Percentiles rank a stretch among this genome's conserved stretches.
Evolutionary conservation across 257 asterid genomes (phyloP).

Genomic region (Marsdenia floribunda): DNA sequence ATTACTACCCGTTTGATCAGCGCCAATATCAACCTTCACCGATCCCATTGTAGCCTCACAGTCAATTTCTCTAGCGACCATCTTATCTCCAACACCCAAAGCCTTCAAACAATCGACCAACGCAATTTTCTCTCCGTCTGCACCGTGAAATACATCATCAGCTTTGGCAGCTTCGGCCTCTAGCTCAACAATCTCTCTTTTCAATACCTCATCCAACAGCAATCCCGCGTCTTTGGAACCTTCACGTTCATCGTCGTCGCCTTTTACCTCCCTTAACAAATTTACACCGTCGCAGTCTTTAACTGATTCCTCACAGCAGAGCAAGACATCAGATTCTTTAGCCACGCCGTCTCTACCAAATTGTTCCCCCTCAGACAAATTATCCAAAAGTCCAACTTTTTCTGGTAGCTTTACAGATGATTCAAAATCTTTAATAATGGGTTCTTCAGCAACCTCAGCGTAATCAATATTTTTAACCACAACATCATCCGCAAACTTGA

Average conservation of each 20-base stretch:
- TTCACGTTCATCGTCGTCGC: conserved; percentile 11
- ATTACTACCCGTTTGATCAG: background rate
- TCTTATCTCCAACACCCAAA: conserved; percentile 14
- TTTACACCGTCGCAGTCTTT: conserved; percentile 7
- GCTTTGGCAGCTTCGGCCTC: conserved; percentile 11
- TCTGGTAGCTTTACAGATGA: conserved; percentile 13
- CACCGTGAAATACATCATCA: conserved; percentile 11
- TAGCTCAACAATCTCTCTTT: conserved; percentile 12
- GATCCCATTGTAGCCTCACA: background rate
- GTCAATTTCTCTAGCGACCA: background rate
- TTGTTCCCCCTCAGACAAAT: conserved; percentile 17
- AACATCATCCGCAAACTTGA: conserved; percentile 47
- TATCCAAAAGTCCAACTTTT: conserved; percentile 22
- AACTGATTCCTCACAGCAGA: conserved; percentile 9
- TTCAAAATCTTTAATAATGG: background rate
- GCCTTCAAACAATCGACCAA: conserved; percentile 8
- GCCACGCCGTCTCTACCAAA: conserved; percentile 15
- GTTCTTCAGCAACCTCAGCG: conserved; percentile 21
- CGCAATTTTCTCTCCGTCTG: conserved; percentile 8
- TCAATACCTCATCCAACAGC: conserved; percentile 17
- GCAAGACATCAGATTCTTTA: conserved; percentile 19
- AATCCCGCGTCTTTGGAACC: conserved; percentile 17
- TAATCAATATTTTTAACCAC: conserved; percentile 40
- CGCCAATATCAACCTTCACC: background rate
- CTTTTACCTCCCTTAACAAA: background rate